phyloP scores from a whole-genome alignment of 768 basidiomycete genomes.

The Tremella fuciformis region DNA sequence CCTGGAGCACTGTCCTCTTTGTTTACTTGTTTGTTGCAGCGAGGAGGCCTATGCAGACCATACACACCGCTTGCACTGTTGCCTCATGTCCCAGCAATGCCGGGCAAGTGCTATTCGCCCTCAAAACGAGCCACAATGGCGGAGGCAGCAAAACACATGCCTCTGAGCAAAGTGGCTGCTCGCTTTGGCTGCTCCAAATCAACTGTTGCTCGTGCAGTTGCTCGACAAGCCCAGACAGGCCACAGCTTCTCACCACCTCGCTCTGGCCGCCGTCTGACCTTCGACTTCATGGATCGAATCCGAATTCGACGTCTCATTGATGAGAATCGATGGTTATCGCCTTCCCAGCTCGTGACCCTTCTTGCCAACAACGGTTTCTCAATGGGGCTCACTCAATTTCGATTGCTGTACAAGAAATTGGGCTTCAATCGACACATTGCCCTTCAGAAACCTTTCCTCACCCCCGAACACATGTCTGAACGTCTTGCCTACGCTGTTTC shows the following conservation, averaged over 20 bases:
- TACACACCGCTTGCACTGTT: too few relatives aligned
- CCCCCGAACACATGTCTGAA: background rate
- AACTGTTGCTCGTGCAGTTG: slow-evolving; percentile 7
- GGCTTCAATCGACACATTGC: slow-evolving; percentile 10
- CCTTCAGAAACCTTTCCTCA: slow-evolving; percentile 8
- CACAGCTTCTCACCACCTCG: background rate
- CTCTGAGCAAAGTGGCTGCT: slow-evolving; percentile 7
- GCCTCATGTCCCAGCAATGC: too few relatives aligned
- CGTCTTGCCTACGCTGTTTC: slow-evolving; percentile 3
- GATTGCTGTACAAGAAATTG: slow-evolving; percentile 5
- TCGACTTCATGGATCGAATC: background rate
- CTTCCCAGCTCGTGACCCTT: background rate
- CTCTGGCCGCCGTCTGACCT: slow-evolving; percentile 1
- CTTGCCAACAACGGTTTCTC: background rate
- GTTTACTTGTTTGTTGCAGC: too few relatives aligned
- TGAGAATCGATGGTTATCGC: background rate
- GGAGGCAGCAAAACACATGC: background rate
- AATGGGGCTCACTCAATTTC: slow-evolving; percentile 2
- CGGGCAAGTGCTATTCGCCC: slow-evolving; percentile 6
- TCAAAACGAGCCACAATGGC: slow-evolving; percentile 11
- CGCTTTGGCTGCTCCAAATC: slow-evolving; percentile 10
- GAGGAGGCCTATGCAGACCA: too few relatives aligned
- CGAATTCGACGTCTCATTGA: background rate
- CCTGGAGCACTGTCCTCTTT: too few relatives aligned
- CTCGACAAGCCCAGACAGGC: background rate